These are phyloP conservation scores for Coffea eugenioides DNA, from an alignment of 257 asterid genomes.

Conservation along the genomic window DNA sequence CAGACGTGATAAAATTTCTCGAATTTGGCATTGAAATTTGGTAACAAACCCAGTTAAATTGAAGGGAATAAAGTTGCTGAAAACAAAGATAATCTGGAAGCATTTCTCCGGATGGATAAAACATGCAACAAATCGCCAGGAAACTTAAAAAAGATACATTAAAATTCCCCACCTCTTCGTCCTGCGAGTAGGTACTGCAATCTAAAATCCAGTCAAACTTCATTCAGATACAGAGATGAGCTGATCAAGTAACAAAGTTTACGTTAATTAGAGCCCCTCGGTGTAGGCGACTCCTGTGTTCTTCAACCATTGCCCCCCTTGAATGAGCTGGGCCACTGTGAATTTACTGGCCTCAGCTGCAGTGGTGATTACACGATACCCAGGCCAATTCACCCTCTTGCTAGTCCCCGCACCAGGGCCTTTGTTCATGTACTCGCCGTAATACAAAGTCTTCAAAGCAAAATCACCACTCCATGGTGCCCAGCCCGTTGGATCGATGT, in stretches of 20 bases:
- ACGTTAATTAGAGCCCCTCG: conserved; percentile 17
- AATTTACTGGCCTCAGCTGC: conserved; percentile 16
- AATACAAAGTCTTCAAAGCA: conserved; percentile 15
- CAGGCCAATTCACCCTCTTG: conserved; percentile 17
- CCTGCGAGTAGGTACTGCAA: too few species aligned
- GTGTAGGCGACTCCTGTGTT: conserved; percentile 25
- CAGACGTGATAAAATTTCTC: too few species aligned
- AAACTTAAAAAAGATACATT: too few species aligned
- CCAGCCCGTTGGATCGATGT: conserved; percentile 28
- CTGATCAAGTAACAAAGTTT: neutral
- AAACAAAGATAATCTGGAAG: too few species aligned
- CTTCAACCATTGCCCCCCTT: conserved; percentile 23
- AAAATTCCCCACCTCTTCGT: too few species aligned
- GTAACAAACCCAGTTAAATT: too few species aligned
- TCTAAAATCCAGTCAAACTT: too few species aligned
- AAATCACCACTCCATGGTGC: conserved; percentile 15
- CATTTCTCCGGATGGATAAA: too few species aligned
- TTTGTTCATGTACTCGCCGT: conserved; percentile 27
- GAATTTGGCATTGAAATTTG: too few species aligned
- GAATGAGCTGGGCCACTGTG: conserved; percentile 17
- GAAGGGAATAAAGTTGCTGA: too few species aligned
- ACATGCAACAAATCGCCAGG: too few species aligned
- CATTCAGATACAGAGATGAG: too few species aligned
- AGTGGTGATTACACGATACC: neutral
- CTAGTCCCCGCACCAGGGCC: conserved; percentile 25